These are phyloP conservation scores for Microcos paniculata DNA, from an alignment of 345 rosid species.

Conservation along the genomic window DNA sequence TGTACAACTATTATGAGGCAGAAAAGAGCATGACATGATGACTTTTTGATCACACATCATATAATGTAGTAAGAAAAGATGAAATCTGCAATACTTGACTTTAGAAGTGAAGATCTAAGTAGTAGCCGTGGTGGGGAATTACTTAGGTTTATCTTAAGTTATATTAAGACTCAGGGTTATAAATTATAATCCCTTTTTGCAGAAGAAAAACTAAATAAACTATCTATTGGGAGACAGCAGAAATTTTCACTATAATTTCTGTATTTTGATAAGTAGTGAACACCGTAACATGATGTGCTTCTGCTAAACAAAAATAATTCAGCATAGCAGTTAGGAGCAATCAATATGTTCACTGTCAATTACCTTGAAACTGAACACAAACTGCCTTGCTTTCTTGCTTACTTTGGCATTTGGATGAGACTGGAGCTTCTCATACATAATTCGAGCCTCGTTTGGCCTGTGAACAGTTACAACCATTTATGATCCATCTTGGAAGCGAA, in stretches of 20 bases:
- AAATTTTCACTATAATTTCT: background rate
- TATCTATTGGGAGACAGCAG: background rate
- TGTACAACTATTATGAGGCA: background rate
- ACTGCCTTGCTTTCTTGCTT: constrained; percentile 75
- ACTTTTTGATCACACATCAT: background rate
- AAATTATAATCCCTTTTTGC: background rate
- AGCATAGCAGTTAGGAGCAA: background rate
- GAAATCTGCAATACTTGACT: background rate
- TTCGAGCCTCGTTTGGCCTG: constrained; percentile 69
- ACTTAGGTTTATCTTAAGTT: background rate
- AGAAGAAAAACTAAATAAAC: background rate
- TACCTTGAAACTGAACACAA: constrained; percentile 89
- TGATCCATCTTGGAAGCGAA: background rate
- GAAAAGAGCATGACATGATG: background rate
- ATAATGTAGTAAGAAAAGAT: background rate
- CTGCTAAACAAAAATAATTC: background rate
- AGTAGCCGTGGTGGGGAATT: background rate
- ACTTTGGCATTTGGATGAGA: constrained; percentile 73
- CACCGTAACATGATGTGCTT: background rate
- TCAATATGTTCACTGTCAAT: constrained; percentile 1
- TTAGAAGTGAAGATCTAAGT: background rate
- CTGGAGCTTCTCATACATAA: constrained; percentile 84
- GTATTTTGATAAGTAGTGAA: background rate
- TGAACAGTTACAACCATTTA: constrained; percentile 18
- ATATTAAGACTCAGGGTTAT: background rate